Evolutionary conservation across 306 rosid species (phyloP), one percentile per base, ranked within the genome.

Genomic region (Benincasa hispida): DNA sequence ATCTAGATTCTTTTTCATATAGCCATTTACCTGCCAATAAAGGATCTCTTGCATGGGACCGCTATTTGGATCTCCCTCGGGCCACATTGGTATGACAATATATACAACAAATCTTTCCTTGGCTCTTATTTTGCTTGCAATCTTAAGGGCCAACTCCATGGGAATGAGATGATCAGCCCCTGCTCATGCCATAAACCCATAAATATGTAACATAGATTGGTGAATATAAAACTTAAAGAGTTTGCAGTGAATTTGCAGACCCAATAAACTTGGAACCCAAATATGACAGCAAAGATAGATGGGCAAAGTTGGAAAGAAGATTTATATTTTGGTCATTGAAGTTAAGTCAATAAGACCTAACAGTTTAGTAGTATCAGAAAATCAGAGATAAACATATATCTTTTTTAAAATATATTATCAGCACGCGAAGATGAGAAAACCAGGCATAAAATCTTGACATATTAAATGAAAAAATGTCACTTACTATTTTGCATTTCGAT

Each of bases 151-250:
- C 89, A 94, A 82, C 80, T 94, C 98, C 96, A 92, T 90, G 53
- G 99, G 99, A 68, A 94, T 92, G 60, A 94, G 96, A 87, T 94
- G 83, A 79, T 94, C 99, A 79, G 92, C 99, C 76, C 99, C 99
- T 94, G 93, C 73, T 34, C 88, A 73, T 39, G 79, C 48, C 60
- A 50, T 54, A n/a, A 68, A 69, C 47, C 76, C 42, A 72, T 17
- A 48, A 50, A 22, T 55, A 35, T 65, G 69, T 58, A 50, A 82
- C 53, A 39, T 67, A 47, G 56, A 78, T 79, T 67, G 56, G 54
- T n/a, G 58, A 60, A 77, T 12, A 17, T 34, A 72, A 22, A 18
- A 19, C 65, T 74, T 14, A 10, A 10, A 14, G 55, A 30, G 47
- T 30, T 10, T 18, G 47, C 56, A 27, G 41, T 54, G 37, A 73